Evolutionary conservation across 768 basidiomycete genomes (phyloP).

Genomic region (Auricularia cornea): DNA sequence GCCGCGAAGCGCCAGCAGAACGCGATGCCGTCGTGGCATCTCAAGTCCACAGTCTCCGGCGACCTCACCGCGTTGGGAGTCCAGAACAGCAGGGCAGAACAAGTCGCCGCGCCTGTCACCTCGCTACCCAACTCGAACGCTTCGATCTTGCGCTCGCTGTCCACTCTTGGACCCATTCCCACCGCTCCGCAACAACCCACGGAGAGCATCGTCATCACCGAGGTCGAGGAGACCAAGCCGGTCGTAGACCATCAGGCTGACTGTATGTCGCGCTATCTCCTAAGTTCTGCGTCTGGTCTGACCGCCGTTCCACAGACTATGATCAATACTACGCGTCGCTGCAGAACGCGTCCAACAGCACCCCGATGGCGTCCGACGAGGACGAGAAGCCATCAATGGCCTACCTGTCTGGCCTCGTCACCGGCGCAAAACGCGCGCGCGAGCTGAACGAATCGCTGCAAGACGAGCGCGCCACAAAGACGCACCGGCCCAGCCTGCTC

Average conservation of each 20-base stretch:
- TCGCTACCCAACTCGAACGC: constrained; percentile 41
- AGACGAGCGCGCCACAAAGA: constrained; percentile 37
- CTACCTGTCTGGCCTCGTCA: constrained; percentile 5
- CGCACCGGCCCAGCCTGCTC: neutral
- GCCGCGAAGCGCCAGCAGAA: constrained; percentile 87
- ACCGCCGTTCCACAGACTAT: constrained; percentile 40
- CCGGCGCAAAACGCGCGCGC: constrained; percentile 1
- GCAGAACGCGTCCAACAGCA: constrained; percentile 46
- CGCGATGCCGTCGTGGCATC: constrained; percentile 87
- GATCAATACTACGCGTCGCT: constrained; percentile 79
- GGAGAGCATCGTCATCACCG: constrained; percentile 35
- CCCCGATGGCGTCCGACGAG: constrained; percentile 56
- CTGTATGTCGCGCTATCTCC: constrained; percentile 37
- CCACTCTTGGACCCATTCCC: constrained; percentile 1
- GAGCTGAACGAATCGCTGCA: constrained; percentile 57
- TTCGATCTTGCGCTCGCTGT: constrained; percentile 20
- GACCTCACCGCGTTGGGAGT: constrained; percentile 83
- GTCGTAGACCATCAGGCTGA: constrained; percentile 50
- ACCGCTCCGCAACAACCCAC: constrained; percentile 29
- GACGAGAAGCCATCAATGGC: constrained; percentile 46
- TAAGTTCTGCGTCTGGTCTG: neutral
- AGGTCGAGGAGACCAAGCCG: constrained; percentile 37
- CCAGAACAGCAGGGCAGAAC: constrained; percentile 43
- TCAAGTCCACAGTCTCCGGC: constrained; percentile 91
- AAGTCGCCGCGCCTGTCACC: constrained; percentile 17